Percentiles rank a stretch among this genome's conserved stretches.
Conservation (phyloP, 202 grass and related monocot genomes). For the Cymbopogon flexuosus region DNA sequence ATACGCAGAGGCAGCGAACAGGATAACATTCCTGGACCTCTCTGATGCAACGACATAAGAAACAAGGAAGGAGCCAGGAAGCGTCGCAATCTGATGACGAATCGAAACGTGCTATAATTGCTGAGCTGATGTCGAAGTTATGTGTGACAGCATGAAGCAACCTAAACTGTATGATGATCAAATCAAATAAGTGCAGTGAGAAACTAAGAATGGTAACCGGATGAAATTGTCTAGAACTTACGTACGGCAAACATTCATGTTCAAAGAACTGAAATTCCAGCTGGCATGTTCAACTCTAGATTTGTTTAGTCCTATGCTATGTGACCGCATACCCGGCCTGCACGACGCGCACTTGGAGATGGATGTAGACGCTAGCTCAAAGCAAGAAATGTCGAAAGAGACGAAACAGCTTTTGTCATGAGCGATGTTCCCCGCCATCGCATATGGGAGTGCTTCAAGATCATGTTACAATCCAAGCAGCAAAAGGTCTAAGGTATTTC, state of each 20-base stretch:
- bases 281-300: neutral
- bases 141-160: neutral
- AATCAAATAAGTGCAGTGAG: neutral
- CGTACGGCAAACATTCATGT: neutral
- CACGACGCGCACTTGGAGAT: neutral
- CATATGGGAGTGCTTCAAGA: neutral
- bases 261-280: neutral
- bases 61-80: constrained; percentile 6
- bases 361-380: neutral
- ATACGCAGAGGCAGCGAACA: neutral
- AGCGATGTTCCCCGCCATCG: neutral
- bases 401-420: neutral
- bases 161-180: neutral
- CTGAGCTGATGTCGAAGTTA: neutral
- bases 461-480: neutral
- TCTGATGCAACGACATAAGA: neutral
- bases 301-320: neutral
- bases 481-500: neutral
- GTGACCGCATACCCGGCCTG: too few relatives aligned
- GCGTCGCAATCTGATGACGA: neutral
- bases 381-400: neutral
- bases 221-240: constrained; percentile 25
- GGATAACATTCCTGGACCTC: neutral
- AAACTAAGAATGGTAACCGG: neutral
- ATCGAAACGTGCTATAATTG: constrained; percentile 3